These are phyloP conservation scores for Multifurca ochricompacta DNA, from an alignment of 768 basidiomycete genomes.

Conservation along the genomic window DNA sequence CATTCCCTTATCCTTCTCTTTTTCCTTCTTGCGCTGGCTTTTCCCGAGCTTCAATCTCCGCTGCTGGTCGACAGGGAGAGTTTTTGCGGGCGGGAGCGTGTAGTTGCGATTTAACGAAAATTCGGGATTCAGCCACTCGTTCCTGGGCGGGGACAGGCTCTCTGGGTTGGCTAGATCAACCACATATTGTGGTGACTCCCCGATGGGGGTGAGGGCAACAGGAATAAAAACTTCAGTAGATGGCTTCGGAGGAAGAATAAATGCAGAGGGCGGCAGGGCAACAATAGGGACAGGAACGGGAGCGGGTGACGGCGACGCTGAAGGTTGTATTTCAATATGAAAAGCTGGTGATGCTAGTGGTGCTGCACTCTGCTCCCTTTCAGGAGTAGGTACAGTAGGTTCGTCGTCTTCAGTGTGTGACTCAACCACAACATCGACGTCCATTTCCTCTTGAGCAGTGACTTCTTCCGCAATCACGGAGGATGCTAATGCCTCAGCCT, in stretches of 20 bases:
- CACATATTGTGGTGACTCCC: slow-evolving; percentile 9
- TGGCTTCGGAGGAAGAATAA: slow-evolving; percentile 13
- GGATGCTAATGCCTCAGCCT: neutral
- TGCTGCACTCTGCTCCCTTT: neutral
- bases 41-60: slow-evolving; percentile 42
- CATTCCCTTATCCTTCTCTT: slow-evolving; percentile 35
- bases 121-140: slow-evolving; percentile 22
- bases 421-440: slow-evolving; percentile 6
- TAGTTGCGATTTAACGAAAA: slow-evolving; percentile 38
- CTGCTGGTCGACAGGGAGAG: slow-evolving; percentile 47
- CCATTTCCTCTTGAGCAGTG: neutral
- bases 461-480: neutral
- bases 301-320: neutral
- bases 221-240: slow-evolving; percentile 6
- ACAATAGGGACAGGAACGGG: neutral
- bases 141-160: slow-evolving; percentile 12
- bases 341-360: neutral
- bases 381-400: neutral
- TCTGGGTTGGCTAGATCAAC: neutral
- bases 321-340: neutral
- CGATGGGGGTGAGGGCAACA: slow-evolving; percentile 11
- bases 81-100: slow-evolving; percentile 46
- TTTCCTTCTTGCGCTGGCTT: slow-evolving; percentile 44
- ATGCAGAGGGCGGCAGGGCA: slow-evolving; percentile 11
- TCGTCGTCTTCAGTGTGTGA: neutral